Evolutionary conservation across 1,139 yeast genomes (phyloP), one percentile per base, ranked within the genome.

Genomic region (Pichia sp.): DNA sequence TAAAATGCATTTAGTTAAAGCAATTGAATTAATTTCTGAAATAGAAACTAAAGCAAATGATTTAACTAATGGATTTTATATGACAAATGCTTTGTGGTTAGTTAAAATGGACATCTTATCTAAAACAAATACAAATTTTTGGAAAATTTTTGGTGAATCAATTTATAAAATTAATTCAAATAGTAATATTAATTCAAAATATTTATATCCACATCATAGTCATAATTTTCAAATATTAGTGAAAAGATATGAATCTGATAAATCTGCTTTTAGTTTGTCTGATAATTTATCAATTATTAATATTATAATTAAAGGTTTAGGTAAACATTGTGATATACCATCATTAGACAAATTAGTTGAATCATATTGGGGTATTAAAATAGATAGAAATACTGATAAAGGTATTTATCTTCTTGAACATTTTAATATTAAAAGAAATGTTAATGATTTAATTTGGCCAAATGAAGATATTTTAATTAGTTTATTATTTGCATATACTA

Each of bases 11-110:
- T 46, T 47, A 28, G 16, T 27, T 10, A 48, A 52, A 35, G 57
- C 63, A 3, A 50, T 57, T 9, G 43, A 47, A 4, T 10, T 49
- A 3, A 49, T 60, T 7, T 30, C 51, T 4, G 48, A 50, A 23
- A 27, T 54, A 6, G 63, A 59, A 37, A 35, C 45, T 4, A 46
- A 45, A 4, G 39, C 45, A 6, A 11, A 31, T 10, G 20, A 27
- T 12, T 23, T 22, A 7, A 24, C 36, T 9, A 25, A 10, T 11
- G 24, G 32, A 4, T 41, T 53, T n/a, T 29, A 42, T 22, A 32
- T 59, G 37, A 53, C 60, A 3, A 59, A 56, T 33, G 36, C 40
- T 3, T 37, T 62, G 6, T 58, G 64, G 61, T 44, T 50, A 6
- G 39, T 43, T n/a, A 59, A 60, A 39, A 40, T 63, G 33, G 50